Percentiles rank a stretch among this genome's conserved stretches.
These are phyloP conservation scores for Cardamine resedifolia DNA, from an alignment of 345 rosid genomes.

Conservation along the genomic window DNA sequence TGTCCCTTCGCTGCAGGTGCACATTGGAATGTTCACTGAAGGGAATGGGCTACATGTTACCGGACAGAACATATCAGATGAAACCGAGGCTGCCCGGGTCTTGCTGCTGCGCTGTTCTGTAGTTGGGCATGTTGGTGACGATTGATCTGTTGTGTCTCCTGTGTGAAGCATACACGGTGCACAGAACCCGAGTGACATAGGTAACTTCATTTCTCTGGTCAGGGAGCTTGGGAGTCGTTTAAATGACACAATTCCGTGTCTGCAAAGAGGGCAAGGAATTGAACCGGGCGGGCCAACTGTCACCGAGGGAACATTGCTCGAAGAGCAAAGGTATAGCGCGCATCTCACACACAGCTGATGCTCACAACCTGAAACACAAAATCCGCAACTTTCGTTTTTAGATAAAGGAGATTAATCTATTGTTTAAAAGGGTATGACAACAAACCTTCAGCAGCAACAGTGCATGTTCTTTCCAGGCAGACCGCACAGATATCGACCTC, in stretches of 20 bases:
- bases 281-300: conserved; percentile 72
- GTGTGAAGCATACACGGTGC: conserved; percentile 91
- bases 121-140: conserved; percentile 62
- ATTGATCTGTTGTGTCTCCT: conserved; percentile 50
- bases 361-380: conserved; percentile 68
- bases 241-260: conserved; percentile 80
- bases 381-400: neutral
- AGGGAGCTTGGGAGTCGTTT: conserved; percentile 66
- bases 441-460: conserved; percentile 94
- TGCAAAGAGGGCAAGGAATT: conserved; percentile 96
- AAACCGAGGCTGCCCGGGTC: conserved; percentile 68
- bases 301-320: conserved; percentile 69
- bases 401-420: neutral
- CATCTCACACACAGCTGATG: conserved; percentile 95
- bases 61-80: conserved; percentile 85
- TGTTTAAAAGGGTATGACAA: neutral
- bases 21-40: conserved; percentile 77
- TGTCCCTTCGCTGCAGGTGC: conserved; percentile 83
- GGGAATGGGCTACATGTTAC: conserved; percentile 97
- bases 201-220: conserved; percentile 60
- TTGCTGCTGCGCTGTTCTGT: conserved; percentile 58
- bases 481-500: conserved; percentile 91
- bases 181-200: conserved; percentile 77
- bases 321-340: conserved; percentile 91
- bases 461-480: conserved; percentile 87